These are phyloP conservation scores for Plasmopara halstedii DNA, from an alignment of 352 stramenopile species.

Conservation along the genomic window DNA sequence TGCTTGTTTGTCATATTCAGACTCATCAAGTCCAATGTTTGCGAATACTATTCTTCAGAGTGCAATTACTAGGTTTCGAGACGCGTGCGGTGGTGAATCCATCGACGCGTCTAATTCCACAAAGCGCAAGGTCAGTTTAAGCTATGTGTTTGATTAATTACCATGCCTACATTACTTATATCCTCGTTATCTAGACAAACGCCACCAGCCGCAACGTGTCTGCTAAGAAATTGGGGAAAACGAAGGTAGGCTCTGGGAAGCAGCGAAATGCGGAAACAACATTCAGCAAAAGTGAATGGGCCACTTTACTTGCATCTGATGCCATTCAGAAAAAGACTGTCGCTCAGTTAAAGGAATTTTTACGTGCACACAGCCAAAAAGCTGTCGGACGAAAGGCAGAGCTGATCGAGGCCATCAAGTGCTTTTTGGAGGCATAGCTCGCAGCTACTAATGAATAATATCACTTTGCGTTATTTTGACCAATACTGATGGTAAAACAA, in stretches of 20 bases:
- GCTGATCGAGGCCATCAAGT: conserved; percentile 40
- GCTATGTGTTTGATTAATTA: no score
- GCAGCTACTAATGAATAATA: conserved; percentile 12
- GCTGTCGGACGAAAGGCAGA: conserved; percentile 54
- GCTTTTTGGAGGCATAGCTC: conserved; percentile 32
- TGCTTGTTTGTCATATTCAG: no score
- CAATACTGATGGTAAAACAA: conserved; percentile 5
- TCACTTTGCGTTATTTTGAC: conserved; percentile 12
- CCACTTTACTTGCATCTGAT: conserved; percentile 31
- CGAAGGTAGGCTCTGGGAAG: conserved; percentile 9
- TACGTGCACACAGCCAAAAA: conserved; percentile 37
- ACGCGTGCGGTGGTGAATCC: conserved; percentile 42
- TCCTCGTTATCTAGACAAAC: neutral
- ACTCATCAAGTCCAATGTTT: no score
- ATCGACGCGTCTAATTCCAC: conserved; percentile 35
- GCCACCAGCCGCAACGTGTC: conserved; percentile 16
- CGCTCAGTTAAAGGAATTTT: conserved; percentile 57
- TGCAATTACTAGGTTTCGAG: conserved; percentile 36
- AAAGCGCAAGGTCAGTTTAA: conserved; percentile 51
- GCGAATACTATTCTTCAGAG: no score
- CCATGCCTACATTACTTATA: neutral
- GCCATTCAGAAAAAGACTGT: conserved; percentile 71
- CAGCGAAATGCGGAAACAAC: conserved; percentile 26
- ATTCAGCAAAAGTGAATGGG: conserved; percentile 47
- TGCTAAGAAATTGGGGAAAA: conserved; percentile 39